Conservation (phyloP, 306 rosid genomes). For the Gleditsia sinensis region DNA sequence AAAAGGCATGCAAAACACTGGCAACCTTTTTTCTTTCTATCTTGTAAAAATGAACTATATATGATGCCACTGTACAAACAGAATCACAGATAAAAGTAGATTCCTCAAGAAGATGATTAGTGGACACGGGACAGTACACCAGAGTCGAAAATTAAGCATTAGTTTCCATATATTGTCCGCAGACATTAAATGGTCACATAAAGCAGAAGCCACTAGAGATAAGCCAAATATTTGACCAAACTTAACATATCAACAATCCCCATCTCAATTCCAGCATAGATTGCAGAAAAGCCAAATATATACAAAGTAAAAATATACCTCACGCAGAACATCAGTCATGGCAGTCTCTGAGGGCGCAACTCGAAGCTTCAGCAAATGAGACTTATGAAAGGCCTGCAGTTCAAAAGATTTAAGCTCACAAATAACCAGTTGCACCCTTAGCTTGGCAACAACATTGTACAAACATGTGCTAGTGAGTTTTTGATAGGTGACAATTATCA, state of each 20-base stretch:
- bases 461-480: conserved; percentile 31
- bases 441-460: conserved; percentile 6
- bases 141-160: conserved; percentile 19
- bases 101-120: background rate
- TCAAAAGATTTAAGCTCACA: conserved; percentile 22
- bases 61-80: conserved; percentile 20
- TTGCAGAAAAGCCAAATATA: conserved; percentile 6
- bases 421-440: background rate
- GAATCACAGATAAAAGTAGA: conserved; percentile 19
- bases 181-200: conserved; percentile 3
- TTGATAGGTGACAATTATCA: background rate
- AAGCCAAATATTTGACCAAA: conserved; percentile 8
- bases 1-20: background rate
- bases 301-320: conserved; percentile 56
- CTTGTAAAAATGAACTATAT: background rate
- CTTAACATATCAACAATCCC: background rate
- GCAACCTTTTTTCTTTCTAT: too few relatives aligned
- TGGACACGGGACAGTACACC: background rate
- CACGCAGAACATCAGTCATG: conserved; percentile 95
- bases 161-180: conserved; percentile 8
- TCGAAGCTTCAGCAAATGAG: conserved; percentile 86
- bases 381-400: conserved; percentile 88
- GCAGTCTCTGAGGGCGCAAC: conserved; percentile 99
- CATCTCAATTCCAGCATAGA: conserved; percentile 12
- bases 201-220: background rate